Conservation (phyloP, 2,329 filamentous ascomycete species). For the Neoascochyta sp. region DNA sequence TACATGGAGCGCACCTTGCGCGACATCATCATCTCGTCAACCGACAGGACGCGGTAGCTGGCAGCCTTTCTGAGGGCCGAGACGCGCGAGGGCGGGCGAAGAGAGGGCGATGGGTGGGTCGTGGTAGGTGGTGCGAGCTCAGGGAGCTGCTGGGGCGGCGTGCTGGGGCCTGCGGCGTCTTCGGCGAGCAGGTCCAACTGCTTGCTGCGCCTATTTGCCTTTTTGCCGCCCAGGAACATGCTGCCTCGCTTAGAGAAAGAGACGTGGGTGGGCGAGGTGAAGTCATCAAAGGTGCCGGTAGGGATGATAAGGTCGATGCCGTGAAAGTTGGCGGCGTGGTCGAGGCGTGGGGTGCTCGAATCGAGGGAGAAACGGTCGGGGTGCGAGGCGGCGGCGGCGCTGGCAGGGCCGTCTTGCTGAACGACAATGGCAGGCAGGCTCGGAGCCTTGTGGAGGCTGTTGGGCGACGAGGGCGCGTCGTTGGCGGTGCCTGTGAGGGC, state of each 20-base stretch:
- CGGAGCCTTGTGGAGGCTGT: slow-evolving; percentile 37
- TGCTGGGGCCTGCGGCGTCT: slow-evolving; percentile 12
- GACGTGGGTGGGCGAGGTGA: slow-evolving; percentile 50
- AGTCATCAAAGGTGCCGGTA: slow-evolving; percentile 50
- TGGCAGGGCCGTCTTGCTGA: slow-evolving; percentile 36
- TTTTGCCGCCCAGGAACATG: slow-evolving; percentile 54
- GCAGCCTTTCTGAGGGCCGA: slow-evolving; percentile 34
- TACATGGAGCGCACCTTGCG: slow-evolving; percentile 63
- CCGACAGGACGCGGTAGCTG: slow-evolving; percentile 53
- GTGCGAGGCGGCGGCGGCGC: slow-evolving; percentile 9
- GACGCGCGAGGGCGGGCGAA: slow-evolving; percentile 38
- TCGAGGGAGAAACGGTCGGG: slow-evolving; percentile 9
- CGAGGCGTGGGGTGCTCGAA: slow-evolving; percentile 4
- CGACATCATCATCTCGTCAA: slow-evolving; percentile 61
- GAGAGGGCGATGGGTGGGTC: slow-evolving; percentile 22
- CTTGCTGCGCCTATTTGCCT: slow-evolving; percentile 40
- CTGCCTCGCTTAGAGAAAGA: slow-evolving; percentile 60
- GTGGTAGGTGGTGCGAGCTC: slow-evolving; percentile 24
- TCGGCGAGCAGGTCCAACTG: slow-evolving; percentile 25
- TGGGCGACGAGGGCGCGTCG: slow-evolving; percentile 28
- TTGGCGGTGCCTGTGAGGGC: slow-evolving; percentile 35
- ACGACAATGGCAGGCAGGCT: slow-evolving; percentile 46
- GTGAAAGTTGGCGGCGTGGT: slow-evolving; percentile 38
- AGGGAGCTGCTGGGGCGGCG: slow-evolving; percentile 10
- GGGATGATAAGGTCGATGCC: slow-evolving; percentile 56